Percentiles rank a stretch among this genome's conserved stretches.
Conservation (phyloP, 768 basidiomycete genomes). For the Phylloporus rhodoxanthus region DNA sequence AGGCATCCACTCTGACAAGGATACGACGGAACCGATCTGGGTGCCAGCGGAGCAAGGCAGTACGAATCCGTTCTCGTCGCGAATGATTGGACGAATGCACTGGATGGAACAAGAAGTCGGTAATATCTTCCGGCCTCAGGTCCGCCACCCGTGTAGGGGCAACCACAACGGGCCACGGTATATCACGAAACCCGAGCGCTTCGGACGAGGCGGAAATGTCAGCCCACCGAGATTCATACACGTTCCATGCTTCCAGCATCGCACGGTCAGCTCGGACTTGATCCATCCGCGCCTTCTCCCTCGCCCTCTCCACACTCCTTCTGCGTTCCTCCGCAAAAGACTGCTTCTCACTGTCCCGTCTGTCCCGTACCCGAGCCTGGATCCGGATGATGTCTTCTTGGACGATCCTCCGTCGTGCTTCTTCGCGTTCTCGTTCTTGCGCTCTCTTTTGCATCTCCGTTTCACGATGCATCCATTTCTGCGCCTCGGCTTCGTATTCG, state of each 20-base stretch:
- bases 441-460: constrained; percentile 41
- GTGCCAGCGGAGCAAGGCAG: constrained; percentile 71
- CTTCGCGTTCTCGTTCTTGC: constrained; percentile 40
- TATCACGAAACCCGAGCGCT: constrained; percentile 49
- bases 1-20: constrained; percentile 44
- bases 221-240: constrained; percentile 65
- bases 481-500: constrained; percentile 45
- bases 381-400: constrained; percentile 53
- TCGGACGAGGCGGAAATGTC: constrained; percentile 41
- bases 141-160: constrained; percentile 42
- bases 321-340: constrained; percentile 45
- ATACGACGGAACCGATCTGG: constrained; percentile 69
- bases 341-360: constrained; percentile 45
- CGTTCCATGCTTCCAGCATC: constrained; percentile 51
- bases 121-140: constrained; percentile 50
- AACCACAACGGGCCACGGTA: constrained; percentile 65
- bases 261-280: constrained; percentile 39
- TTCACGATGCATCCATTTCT: constrained; percentile 49
- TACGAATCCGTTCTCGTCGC: constrained; percentile 60
- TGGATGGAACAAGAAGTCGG: constrained; percentile 58
- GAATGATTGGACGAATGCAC: constrained; percentile 53
- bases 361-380: constrained; percentile 46
- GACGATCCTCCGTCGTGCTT: constrained; percentile 40
- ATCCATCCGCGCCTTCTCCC: constrained; percentile 42
- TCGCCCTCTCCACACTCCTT: constrained; percentile 27